Conservation (phyloP, 2,329 filamentous ascomycete genomes). For the Colletotrichum sp. region DNA sequence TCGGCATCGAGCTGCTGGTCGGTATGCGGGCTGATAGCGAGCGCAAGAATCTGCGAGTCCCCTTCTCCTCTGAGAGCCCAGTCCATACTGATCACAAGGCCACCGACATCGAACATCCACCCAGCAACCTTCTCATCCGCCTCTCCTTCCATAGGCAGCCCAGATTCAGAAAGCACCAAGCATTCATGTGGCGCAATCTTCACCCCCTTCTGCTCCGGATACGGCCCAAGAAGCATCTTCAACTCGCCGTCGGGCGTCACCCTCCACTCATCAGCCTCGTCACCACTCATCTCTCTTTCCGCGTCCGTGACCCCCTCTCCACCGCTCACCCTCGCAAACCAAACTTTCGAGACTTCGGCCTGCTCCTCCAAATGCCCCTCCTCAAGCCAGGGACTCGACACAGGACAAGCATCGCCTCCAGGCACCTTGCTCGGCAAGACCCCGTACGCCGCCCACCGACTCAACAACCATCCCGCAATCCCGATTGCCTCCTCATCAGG, state of each 20-base stretch:
- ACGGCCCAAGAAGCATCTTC: slow-evolving; percentile 38
- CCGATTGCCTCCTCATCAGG: slow-evolving; percentile 23
- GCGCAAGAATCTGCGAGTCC: slow-evolving; percentile 53
- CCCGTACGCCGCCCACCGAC: slow-evolving; percentile 36
- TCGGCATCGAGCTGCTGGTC: slow-evolving; percentile 52
- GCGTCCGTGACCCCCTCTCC: neutral
- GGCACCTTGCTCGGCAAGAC: slow-evolving; percentile 28
- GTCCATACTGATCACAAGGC: slow-evolving; percentile 55
- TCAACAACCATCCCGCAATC: slow-evolving; percentile 24
- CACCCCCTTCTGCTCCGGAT: slow-evolving; percentile 33
- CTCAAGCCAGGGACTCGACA: slow-evolving; percentile 24
- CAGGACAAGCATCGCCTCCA: neutral
- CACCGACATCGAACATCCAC: slow-evolving; percentile 61
- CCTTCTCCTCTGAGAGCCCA: slow-evolving; percentile 51
- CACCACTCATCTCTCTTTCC: slow-evolving; percentile 9
- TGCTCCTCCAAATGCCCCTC: slow-evolving; percentile 19
- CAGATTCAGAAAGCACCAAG: slow-evolving; percentile 30
- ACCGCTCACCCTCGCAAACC: slow-evolving; percentile 16
- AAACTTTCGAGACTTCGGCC: neutral
- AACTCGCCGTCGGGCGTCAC: slow-evolving; percentile 29
- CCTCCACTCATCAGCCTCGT: slow-evolving; percentile 34
- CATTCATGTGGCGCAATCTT: slow-evolving; percentile 30
- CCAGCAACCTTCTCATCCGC: slow-evolving; percentile 38
- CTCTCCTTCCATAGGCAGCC: slow-evolving; percentile 30
- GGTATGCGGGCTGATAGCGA: slow-evolving; percentile 54